Evolutionary conservation across 768 basidiomycete species (phyloP).

Genomic region (Lanmaoa rubissima): DNA sequence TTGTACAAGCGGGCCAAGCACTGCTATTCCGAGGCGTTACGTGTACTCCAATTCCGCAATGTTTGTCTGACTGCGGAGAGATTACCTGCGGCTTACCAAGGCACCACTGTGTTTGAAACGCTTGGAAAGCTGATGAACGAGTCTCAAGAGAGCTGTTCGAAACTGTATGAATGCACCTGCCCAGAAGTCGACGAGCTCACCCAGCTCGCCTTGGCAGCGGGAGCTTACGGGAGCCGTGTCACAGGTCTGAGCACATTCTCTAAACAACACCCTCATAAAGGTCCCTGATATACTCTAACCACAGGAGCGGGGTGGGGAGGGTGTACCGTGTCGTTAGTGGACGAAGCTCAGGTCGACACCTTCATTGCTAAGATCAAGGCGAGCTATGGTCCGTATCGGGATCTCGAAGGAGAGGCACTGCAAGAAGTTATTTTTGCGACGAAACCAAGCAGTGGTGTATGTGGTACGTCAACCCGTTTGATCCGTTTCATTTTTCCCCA

Average conservation of each 20-base stretch:
- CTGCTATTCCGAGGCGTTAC: conserved; percentile 75
- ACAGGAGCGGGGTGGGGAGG: conserved; percentile 91
- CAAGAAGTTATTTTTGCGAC: conserved; percentile 78
- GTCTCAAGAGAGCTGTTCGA: conserved; percentile 68
- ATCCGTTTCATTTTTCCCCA: background rate
- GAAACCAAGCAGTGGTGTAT: conserved; percentile 78
- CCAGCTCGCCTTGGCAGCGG: conserved; percentile 59
- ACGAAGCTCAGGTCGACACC: conserved; percentile 53
- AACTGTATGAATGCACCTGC: conserved; percentile 76
- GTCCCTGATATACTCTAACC: background rate
- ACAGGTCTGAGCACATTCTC: conserved; percentile 51
- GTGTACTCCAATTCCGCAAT: conserved; percentile 76
- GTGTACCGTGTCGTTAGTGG: conserved; percentile 80
- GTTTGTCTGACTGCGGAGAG: conserved; percentile 51
- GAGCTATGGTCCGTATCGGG: conserved; percentile 64
- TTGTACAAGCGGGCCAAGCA: conserved; percentile 81
- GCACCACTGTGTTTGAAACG: conserved; percentile 36
- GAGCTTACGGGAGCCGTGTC: conserved; percentile 79
- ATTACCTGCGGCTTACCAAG: conserved; percentile 15
- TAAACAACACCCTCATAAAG: background rate
- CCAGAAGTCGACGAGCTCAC: conserved; percentile 74
- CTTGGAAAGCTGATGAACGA: conserved; percentile 79
- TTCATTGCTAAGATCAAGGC: conserved; percentile 64
- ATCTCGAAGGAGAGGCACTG: conserved; percentile 55
- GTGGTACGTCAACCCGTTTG: conserved; percentile 50